Conservation (phyloP, 2,329 filamentous ascomycete species). For the Salinomyces thailandicus region DNA sequence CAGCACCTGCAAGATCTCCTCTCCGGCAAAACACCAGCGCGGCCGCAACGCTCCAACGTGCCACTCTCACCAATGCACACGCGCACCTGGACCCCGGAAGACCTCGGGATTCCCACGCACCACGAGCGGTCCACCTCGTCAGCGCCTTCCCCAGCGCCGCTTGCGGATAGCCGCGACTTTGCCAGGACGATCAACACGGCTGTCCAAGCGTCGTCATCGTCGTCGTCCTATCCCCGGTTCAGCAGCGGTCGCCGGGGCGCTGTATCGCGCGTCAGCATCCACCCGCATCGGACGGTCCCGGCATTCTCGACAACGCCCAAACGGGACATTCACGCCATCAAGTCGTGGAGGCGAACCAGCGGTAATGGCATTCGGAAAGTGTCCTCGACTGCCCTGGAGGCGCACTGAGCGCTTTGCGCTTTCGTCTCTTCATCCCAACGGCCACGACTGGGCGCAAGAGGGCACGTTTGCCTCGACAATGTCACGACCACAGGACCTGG, state of each 20-base stretch:
- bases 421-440: too few species aligned
- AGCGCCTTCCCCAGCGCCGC: background rate
- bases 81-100: background rate
- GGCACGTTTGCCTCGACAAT: too few species aligned
- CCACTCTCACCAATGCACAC: background rate
- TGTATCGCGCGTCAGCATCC: background rate
- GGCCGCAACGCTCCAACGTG: background rate
- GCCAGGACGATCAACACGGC: background rate
- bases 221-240: background rate
- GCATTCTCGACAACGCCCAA: background rate
- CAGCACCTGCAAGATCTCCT: background rate
- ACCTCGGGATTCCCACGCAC: background rate
- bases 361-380: background rate
- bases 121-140: background rate
- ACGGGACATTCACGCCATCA: background rate
- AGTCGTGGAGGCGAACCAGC: background rate
- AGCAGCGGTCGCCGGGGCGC: background rate
- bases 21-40: background rate
- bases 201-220: too few species aligned
- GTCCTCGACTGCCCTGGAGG: background rate
- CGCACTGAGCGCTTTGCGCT: background rate
- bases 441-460: too few species aligned
- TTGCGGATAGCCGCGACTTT: too few species aligned
- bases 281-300: background rate
- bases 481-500: too few species aligned